Base-by-base conservation (phyloP, 495 filamentous ascomycete species). In the Penicillium angulare region DNA sequence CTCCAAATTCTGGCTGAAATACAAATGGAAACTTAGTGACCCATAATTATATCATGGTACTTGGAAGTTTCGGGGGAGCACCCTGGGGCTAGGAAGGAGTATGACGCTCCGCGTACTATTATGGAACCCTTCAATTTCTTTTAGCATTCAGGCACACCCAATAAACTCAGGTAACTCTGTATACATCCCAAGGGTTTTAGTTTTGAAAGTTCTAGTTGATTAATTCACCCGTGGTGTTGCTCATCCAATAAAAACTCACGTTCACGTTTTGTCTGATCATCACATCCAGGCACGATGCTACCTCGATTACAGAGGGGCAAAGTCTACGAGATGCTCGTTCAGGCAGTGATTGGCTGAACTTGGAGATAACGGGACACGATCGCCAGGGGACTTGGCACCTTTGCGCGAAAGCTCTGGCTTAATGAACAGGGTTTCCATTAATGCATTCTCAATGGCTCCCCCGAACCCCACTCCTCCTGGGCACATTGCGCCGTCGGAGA, bases 351-450 rank as follows among this genome's bases (percentile, higher is more conserved):
- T 63, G 60, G 60, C 48, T n/a, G 31, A 22, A 18, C 27, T 20
- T 39, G 34, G 40, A 56, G 52, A 65, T 62, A 59, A 62, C 50
- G 44, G 60, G 45, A 7, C 33, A 55, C 43, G 61, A 65, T 65
- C 61, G 46, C 40, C 61, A 65, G 53, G 53, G 55, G n/a, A n/a
- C 45, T 33, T 32, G 7, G 24, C 15, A 3, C 20, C n/a, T 18
- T 38, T 38, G 20, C 10, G 34, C 20, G 21, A 3, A 18, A 18
- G 20, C 36, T 18, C 36, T 39, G 17, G 5, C 8, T 23, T 39
- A 39, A 39, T 39, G 5, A 23, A 12, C 5, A n/a, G 16, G 5
- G 24, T 29, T 33, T 33, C 16, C 43, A 34, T 18, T 23, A 22
- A 16, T 33, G 16, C 16, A 23, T 18, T 18, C 3, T 21, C 22